Base-by-base conservation (phyloP, 2,329 filamentous ascomycete species). In the Microdochium paspali region DNA sequence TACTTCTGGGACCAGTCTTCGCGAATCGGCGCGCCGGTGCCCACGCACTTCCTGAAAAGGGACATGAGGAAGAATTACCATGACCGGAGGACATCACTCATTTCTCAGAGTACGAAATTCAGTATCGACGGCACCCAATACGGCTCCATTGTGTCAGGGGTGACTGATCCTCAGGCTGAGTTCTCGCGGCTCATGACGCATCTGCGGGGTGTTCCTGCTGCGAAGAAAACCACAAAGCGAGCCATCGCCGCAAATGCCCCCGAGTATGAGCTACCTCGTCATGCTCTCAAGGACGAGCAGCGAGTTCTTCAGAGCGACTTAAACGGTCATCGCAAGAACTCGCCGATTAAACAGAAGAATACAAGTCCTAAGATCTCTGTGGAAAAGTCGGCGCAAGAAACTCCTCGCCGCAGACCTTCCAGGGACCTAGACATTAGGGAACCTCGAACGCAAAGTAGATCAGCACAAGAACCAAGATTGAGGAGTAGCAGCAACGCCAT, bases 1-100 rank as follows among this genome's bases (percentile, higher is more conserved):
- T 39, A 47, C 39, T 49, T 46, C 24, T 49, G 48, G 48, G 31
- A 35, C 7, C 47, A 44, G 2, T 44, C 47, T 23, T 44, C 25
- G 20, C 28, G 28, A 9, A 24, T 46, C 3, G 25, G 35, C 4
- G 35, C 35, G 3, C 35, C 35, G 6, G 35, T 40, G 6, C 35
- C 35, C 18, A 40, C 45, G 20, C 31, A 39, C 25, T 46, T 35
- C n/a, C 45, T 20, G 3, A 35, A 26, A 21, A 7, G 28, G 5
- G 32, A 35, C 21, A 46, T 35, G 24, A 24, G 30, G 23, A 13
- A 20, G 10, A 15, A 24, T n/a, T 28, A 40, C 20, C 23, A 23
- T 10, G 30, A 46, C 23, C 25, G 30, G 15, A 21, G 45, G 6
- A 18, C 35, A 18, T 40, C 35, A 6, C 9, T 40, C 3, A 9